These are phyloP conservation scores for Coemansia sp. DNA, from an alignment of 192 early-diverging fungal genomes.

Conservation along the genomic window DNA sequence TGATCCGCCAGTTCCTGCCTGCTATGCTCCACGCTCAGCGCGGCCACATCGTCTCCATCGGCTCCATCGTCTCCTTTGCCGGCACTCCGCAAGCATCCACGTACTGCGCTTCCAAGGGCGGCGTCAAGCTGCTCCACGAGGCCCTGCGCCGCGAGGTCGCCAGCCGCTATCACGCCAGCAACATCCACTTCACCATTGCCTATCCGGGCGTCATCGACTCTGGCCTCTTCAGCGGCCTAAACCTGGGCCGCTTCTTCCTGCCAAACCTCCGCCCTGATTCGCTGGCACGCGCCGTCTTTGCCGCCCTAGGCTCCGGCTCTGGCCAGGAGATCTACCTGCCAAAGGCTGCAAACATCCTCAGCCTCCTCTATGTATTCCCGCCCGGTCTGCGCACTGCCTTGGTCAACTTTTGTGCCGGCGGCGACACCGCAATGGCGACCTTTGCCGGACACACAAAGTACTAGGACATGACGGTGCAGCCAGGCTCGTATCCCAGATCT, in stretches of 20 bases:
- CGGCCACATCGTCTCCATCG: constrained; percentile 73
- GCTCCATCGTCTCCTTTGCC: constrained; percentile 42
- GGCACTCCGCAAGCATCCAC: constrained; percentile 60
- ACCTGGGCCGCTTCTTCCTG: constrained; percentile 63
- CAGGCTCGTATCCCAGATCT: not conserved
- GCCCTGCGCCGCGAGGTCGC: constrained; percentile 71
- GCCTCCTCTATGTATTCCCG: constrained; percentile 19
- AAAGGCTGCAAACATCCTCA: constrained; percentile 18
- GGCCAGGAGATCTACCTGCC: constrained; percentile 55
- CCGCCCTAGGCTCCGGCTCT: constrained; percentile 55
- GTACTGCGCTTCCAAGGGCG: constrained; percentile 82
- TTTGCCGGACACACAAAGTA: constrained; percentile 47
- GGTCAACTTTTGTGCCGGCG: constrained; percentile 20
- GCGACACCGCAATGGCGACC: constrained; percentile 34
- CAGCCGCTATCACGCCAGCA: constrained; percentile 58
- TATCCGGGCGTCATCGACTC: constrained; percentile 73
- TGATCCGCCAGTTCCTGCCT: constrained; percentile 75
- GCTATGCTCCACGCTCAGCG: constrained; percentile 68
- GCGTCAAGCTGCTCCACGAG: constrained; percentile 70
- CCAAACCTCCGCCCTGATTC: constrained; percentile 61
- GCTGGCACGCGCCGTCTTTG: constrained; percentile 61
- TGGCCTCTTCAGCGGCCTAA: constrained; percentile 69
- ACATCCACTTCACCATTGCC: constrained; percentile 69
- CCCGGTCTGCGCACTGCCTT: constrained; percentile 12
- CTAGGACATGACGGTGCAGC: not conserved